These are phyloP conservation scores for Cladosporium austrohemisphaericum DNA, from an alignment of 2,329 filamentous ascomycete genomes.

Conservation along the genomic window DNA sequence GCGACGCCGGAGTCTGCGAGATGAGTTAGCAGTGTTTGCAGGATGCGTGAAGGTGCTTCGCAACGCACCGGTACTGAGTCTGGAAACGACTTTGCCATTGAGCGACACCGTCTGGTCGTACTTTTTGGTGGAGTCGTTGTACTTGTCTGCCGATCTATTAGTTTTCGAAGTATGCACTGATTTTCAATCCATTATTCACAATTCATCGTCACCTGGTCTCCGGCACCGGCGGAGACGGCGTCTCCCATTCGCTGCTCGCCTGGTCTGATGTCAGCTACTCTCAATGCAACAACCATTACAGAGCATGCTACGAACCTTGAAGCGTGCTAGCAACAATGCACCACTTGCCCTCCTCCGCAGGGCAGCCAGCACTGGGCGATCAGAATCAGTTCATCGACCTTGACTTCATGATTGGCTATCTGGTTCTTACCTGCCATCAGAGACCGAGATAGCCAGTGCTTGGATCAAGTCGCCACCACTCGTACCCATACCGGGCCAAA, in stretches of 20 bases:
- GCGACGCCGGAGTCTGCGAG: constrained; percentile 19
- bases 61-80: constrained; percentile 44
- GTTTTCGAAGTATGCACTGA: not conserved
- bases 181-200: constrained; percentile 24
- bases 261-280: not conserved
- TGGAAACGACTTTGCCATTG: constrained; percentile 39
- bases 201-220: constrained; percentile 41
- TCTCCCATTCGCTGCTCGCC: constrained; percentile 20
- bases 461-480: constrained; percentile 47
- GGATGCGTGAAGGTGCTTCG: not conserved
- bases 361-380: constrained; percentile 13
- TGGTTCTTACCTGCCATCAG: constrained; percentile 11
- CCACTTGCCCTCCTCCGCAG: constrained; percentile 33
- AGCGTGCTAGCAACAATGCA: constrained; percentile 44
- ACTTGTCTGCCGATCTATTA: constrained; percentile 31
- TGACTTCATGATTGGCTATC: too few relatives aligned
- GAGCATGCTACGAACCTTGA: constrained; percentile 17
- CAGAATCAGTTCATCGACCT: not conserved
- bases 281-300: not conserved
- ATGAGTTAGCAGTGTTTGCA: constrained; percentile 13
- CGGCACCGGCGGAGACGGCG: constrained; percentile 18
- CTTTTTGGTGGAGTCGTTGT: constrained; percentile 37
- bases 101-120: constrained; percentile 41
- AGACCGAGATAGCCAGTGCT: constrained; percentile 37
- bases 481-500: constrained; percentile 51